phyloP scores from a whole-genome alignment of 441 rosid species.

The Melastoma candidum region DNA sequence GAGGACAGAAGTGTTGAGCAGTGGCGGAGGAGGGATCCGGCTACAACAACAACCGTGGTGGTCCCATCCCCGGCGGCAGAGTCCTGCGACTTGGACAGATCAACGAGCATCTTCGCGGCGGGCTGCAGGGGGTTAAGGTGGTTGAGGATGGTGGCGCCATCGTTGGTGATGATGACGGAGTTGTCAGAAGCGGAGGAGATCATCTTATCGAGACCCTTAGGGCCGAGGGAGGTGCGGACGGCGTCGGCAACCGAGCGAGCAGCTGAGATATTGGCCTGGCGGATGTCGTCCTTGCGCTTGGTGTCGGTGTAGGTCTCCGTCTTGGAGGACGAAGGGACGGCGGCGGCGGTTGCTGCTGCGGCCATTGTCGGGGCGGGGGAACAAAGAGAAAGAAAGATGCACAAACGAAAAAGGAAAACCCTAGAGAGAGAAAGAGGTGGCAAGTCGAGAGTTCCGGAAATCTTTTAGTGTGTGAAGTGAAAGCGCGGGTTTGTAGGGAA shows the following conservation, averaged over 20 bases:
- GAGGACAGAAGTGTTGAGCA: conserved; percentile 47
- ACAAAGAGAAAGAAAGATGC: neutral
- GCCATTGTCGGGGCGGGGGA: conserved; percentile 32
- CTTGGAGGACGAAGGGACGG: conserved; percentile 44
- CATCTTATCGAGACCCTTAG: conserved; percentile 99
- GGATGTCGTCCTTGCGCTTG: conserved; percentile 85
- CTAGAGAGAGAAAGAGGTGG: neutral
- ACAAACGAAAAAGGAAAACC: neutral
- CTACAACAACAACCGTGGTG: conserved; percentile 88
- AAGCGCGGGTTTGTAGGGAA: too few species aligned
- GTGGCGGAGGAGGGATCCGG: conserved; percentile 79
- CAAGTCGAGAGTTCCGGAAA: too few species aligned
- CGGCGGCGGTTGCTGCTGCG: conserved; percentile 31
- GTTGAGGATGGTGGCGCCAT: conserved; percentile 93
- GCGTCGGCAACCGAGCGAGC: conserved; percentile 82
- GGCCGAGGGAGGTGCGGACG: conserved; percentile 82
- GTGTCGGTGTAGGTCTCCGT: conserved; percentile 88
- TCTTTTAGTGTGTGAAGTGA: too few species aligned
- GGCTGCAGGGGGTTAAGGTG: conserved; percentile 95
- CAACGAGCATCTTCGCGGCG: conserved; percentile 92
- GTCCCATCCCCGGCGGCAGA: conserved; percentile 94
- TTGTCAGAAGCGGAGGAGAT: conserved; percentile 77
- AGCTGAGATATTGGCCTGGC: conserved; percentile 70
- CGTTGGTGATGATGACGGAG: conserved; percentile 83
- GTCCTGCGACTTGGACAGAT: conserved; percentile 92